Evolutionary conservation across 768 basidiomycete genomes (phyloP).

Genomic region (Leccinum aurantiacum): DNA sequence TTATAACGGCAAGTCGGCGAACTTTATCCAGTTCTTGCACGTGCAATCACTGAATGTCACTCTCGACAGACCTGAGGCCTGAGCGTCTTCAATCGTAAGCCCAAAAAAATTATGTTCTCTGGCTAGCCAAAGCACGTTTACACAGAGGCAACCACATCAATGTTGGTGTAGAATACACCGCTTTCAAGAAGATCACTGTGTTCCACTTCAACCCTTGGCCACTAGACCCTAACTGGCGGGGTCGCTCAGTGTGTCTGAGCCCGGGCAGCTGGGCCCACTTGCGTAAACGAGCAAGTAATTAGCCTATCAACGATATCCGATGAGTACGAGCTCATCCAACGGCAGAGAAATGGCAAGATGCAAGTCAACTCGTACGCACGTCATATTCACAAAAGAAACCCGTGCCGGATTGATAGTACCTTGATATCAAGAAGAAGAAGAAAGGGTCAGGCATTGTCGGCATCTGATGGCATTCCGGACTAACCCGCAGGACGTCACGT

Average conservation of each 20-base stretch:
- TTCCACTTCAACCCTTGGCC: neutral
- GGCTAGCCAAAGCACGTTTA: neutral
- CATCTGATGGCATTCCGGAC: neutral
- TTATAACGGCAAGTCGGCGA: no score
- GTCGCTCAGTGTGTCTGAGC: no score
- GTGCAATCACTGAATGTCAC: no score
- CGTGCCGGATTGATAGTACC: neutral
- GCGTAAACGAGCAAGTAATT: no score
- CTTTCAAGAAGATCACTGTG: neutral
- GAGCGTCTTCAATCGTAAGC: neutral
- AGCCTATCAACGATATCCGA: neutral
- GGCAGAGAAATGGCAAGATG: neutral
- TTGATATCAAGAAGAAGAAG: neutral
- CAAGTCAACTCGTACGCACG: conserved; percentile 1
- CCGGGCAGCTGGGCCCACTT: no score
- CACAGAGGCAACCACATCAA: neutral
- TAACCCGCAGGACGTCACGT: neutral
- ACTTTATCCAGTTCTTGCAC: no score
- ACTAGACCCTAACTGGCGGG: neutral
- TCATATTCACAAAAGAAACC: neutral
- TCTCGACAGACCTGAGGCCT: no score
- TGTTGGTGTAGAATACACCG: no score
- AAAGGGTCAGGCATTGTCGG: neutral
- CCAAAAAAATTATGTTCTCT: neutral
- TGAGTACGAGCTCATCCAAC: neutral